Evolutionary conservation across 306 rosid species (phyloP).

Genomic region (Fragaria iinumae): DNA sequence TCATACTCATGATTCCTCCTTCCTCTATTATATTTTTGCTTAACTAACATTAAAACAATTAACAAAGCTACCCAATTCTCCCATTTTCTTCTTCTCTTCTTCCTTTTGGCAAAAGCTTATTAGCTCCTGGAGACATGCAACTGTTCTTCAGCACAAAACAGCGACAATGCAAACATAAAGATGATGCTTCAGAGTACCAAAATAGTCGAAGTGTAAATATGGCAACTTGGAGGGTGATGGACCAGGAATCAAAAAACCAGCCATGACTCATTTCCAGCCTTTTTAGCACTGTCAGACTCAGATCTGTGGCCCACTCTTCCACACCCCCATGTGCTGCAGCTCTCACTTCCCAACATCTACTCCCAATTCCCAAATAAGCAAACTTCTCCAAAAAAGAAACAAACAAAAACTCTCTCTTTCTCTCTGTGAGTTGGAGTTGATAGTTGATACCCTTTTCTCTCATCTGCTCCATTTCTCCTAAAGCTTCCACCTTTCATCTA

Average conservation of each 20-base stretch:
- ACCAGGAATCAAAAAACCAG: conserved; percentile 10
- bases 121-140: not conserved
- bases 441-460: not conserved
- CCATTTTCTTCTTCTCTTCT: not conserved
- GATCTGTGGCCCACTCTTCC: conserved; percentile 12
- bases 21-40: not conserved
- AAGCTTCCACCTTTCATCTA: not conserved
- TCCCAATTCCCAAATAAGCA: not conserved
- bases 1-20: too few species aligned
- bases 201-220: not conserved
- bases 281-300: not conserved
- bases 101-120: not conserved
- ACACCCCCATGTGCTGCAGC: conserved; percentile 31
- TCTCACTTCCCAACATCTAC: not conserved
- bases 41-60: not conserved
- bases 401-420: not conserved
- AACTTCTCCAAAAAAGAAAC: not conserved
- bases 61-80: not conserved
- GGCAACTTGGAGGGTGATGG: conserved; percentile 8
- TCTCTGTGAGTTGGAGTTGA: not conserved
- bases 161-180: not conserved
- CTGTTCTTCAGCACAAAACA: too few species aligned
- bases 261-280: conserved; percentile 15
- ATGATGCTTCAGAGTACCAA: not conserved
- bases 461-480: not conserved